A percentile compares a stretch with the other conserved stretches of the same genome.
Conservation (phyloP, 805 yeast species). For the Yamadazyma kitorensis region DNA sequence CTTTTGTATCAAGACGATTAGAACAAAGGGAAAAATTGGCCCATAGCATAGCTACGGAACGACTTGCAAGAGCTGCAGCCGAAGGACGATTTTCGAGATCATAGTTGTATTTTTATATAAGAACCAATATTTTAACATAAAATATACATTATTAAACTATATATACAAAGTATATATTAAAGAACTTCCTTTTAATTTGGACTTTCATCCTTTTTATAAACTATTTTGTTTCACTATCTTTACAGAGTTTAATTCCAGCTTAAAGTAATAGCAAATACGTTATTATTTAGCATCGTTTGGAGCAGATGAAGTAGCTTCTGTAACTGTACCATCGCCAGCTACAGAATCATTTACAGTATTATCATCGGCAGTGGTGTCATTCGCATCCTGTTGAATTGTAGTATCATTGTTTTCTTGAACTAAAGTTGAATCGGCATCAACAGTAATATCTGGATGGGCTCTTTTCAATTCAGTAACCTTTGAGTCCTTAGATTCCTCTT, state of each 20-base stretch:
- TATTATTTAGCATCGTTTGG: neutral
- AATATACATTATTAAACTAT: constrained; percentile 10
- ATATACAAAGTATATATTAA: too few relatives aligned
- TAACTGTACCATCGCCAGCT: constrained; percentile 14
- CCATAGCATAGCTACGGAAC: constrained; percentile 52
- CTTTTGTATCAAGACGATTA: constrained; percentile 57
- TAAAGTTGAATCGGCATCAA: constrained; percentile 48
- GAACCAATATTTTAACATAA: too few relatives aligned
- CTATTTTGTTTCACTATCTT: too few relatives aligned
- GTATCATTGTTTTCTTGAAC: constrained; percentile 49
- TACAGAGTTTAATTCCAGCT: too few relatives aligned
- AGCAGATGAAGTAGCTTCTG: constrained; percentile 2
- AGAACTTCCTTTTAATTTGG: too few relatives aligned
- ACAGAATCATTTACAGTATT: constrained; percentile 27
- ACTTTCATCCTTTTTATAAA: too few relatives aligned
- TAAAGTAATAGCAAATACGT: neutral
- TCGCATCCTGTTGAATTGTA: constrained; percentile 44
- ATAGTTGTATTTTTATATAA: too few relatives aligned
- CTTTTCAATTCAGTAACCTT: constrained; percentile 10
- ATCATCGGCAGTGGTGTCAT: constrained; percentile 48
- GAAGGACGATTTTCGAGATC: constrained; percentile 28
- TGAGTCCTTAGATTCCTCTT: constrained; percentile 17
- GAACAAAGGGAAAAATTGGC: constrained; percentile 61
- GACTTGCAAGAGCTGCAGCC: constrained; percentile 46
- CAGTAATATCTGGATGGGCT: constrained; percentile 8